Evolutionary conservation across 1,139 yeast species (phyloP).

Genomic region (Nadsonia commutata): DNA sequence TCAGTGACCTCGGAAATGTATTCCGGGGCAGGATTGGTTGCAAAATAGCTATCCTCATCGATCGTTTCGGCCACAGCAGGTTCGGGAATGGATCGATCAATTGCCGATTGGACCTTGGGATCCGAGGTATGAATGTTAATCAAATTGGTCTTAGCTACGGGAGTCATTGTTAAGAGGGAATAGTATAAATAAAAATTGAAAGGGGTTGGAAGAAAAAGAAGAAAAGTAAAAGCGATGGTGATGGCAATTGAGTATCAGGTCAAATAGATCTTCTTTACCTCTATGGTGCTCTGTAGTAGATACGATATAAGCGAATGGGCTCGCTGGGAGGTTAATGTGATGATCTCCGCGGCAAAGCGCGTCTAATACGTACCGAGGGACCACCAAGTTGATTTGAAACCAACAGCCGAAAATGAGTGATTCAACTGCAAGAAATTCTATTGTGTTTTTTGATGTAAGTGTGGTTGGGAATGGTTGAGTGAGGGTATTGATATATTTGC

Average conservation of each 20-base stretch:
- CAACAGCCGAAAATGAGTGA: too few relatives aligned
- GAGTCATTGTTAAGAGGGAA: not conserved
- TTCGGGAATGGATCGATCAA: slow-evolving; percentile 61
- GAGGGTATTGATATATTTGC: not conserved
- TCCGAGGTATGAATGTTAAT: slow-evolving; percentile 39
- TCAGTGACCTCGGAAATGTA: slow-evolving; percentile 49
- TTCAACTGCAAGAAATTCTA: slow-evolving; percentile 19
- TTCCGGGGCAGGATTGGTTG: slow-evolving; percentile 54
- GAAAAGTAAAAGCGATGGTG: not conserved
- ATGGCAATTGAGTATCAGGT: too few relatives aligned
- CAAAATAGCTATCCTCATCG: slow-evolving; percentile 69
- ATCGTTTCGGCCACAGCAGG: slow-evolving; percentile 61
- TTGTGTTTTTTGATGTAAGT: slow-evolving; percentile 30
- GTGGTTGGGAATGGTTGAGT: not conserved
- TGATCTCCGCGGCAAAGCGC: too few relatives aligned
- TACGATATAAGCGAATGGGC: too few relatives aligned
- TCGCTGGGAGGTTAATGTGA: too few relatives aligned
- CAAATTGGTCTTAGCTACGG: slow-evolving; percentile 1
- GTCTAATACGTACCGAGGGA: too few relatives aligned
- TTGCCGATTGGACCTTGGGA: slow-evolving; percentile 60
- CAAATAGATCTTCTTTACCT: too few relatives aligned
- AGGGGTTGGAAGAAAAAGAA: not conserved
- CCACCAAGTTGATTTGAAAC: too few relatives aligned
- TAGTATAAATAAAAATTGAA: not conserved
- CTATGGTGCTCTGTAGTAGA: too few relatives aligned